These are phyloP conservation scores for Tetragonia tetragonoides DNA, from an alignment of 148 eudicot genomes.

Conservation along the genomic window DNA sequence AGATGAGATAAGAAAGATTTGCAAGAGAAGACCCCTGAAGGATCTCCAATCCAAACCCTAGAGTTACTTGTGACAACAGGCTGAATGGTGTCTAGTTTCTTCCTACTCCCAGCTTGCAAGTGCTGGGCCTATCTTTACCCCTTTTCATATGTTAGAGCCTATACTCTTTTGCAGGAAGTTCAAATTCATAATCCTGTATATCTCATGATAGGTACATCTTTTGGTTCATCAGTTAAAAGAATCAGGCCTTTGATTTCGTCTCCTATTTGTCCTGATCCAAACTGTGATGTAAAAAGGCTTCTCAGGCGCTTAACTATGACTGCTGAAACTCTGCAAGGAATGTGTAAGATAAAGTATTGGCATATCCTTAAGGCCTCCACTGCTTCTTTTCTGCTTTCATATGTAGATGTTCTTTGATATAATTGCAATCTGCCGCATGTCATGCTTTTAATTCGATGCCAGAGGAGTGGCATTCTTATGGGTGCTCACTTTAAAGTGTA, in stretches of 20 bases:
- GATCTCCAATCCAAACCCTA: too few species aligned
- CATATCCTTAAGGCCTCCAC: slow-evolving; percentile 28
- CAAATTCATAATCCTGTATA: slow-evolving; percentile 89
- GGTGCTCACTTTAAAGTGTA: background rate
- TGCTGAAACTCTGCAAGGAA: slow-evolving; percentile 52
- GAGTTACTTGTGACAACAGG: too few species aligned
- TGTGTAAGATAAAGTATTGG: slow-evolving; percentile 73
- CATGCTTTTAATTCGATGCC: background rate
- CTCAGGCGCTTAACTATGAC: slow-evolving; percentile 53
- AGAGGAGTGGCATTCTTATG: background rate
- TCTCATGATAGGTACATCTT: slow-evolving; percentile 95
- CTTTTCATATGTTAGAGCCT: background rate
- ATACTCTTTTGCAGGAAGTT: slow-evolving; percentile 62
- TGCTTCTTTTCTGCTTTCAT: background rate
- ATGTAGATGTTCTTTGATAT: background rate
- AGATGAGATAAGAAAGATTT: too few species aligned
- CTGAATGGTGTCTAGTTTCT: background rate
- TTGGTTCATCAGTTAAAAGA: slow-evolving; percentile 99
- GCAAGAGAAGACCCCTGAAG: too few species aligned
- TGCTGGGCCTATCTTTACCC: background rate
- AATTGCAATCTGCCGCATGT: background rate
- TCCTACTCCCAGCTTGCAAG: background rate
- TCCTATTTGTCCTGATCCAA: slow-evolving; percentile 90
- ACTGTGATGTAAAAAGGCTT: slow-evolving; percentile 78
- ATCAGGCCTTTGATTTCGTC: slow-evolving; percentile 97